Evolutionary conservation across 192 early-diverging fungal species (phyloP).

Genomic region (Coemansia interrupta): DNA sequence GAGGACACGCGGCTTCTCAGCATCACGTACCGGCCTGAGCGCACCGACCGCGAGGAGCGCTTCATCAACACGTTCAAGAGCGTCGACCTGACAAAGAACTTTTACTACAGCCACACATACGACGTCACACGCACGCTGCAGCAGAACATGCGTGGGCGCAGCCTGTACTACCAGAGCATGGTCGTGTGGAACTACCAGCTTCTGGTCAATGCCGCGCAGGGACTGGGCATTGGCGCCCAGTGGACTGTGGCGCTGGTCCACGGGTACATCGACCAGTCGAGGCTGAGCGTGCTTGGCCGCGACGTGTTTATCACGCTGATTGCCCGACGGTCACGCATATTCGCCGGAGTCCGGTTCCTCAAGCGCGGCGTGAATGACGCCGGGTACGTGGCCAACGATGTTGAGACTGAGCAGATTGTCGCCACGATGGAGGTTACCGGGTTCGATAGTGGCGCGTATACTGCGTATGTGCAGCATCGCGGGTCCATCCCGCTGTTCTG

Average conservation of each 20-base stretch:
- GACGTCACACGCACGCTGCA: slow-evolving; percentile 91
- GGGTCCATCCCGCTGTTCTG: slow-evolving; percentile 95
- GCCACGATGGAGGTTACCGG: slow-evolving; percentile 85
- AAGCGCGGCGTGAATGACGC: slow-evolving; percentile 93
- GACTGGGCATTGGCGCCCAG: slow-evolving; percentile 27
- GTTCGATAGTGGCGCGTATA: slow-evolving; percentile 81
- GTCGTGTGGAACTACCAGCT: slow-evolving; percentile 93
- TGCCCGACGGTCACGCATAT: slow-evolving; percentile 88
- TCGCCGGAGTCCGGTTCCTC: slow-evolving; percentile 93
- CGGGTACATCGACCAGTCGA: slow-evolving; percentile 97
- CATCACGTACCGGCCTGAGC: slow-evolving; percentile 67
- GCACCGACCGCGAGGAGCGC: slow-evolving; percentile 70
- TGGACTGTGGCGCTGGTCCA: slow-evolving; percentile 66
- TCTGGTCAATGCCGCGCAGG: slow-evolving; percentile 52
- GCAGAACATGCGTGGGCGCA: slow-evolving; percentile 56
- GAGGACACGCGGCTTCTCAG: slow-evolving; percentile 80
- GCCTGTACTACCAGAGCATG: slow-evolving; percentile 67
- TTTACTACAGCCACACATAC: slow-evolving; percentile 97
- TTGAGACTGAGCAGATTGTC: slow-evolving; percentile 98
- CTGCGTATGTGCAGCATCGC: slow-evolving; percentile 94
- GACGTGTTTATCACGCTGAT: slow-evolving; percentile 90
- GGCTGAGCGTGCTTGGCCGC: slow-evolving; percentile 86
- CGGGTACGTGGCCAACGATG: slow-evolving; percentile 98
- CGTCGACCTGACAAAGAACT: slow-evolving; percentile 91
- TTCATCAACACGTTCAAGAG: slow-evolving; percentile 85